Conservation (phyloP, 2,329 filamentous ascomycete genomes). For the Delphinella strobiligena region DNA sequence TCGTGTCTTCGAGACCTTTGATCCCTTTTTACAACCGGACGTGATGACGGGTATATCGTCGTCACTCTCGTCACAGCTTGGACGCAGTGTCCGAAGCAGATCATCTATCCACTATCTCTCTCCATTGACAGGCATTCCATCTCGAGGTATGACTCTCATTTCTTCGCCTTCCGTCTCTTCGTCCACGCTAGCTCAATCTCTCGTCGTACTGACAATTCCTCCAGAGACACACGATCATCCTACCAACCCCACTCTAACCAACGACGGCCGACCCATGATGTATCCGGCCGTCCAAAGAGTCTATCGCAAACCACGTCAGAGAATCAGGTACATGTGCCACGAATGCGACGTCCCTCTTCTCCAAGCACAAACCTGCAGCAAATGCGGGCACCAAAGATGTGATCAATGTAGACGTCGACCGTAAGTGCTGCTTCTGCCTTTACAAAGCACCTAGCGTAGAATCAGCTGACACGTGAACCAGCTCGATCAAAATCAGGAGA, state of each 20-base stretch:
- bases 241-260: background rate
- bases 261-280: background rate
- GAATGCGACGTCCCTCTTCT: constrained; percentile 48
- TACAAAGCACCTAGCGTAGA: too few species aligned
- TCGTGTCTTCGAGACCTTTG: too few species aligned
- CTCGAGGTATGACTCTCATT: background rate
- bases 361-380: constrained; percentile 43
- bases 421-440: constrained; percentile 23
- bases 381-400: constrained; percentile 51
- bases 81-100: background rate
- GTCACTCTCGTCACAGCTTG: too few species aligned
- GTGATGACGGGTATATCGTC: too few species aligned
- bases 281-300: constrained; percentile 20
- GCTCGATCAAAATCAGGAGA: background rate
- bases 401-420: constrained; percentile 44
- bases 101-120: background rate
- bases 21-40: too few species aligned
- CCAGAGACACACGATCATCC: too few species aligned
- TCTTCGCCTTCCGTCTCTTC: too few species aligned
- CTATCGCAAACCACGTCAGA: constrained; percentile 32
- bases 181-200: too few species aligned
- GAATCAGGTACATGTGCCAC: constrained; percentile 43
- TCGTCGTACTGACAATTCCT: too few species aligned
- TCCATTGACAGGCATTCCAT: background rate
- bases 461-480: too few species aligned